Evolutionary conservation across 805 yeast genomes (phyloP).

Genomic region (Komagataella phaffii): DNA sequence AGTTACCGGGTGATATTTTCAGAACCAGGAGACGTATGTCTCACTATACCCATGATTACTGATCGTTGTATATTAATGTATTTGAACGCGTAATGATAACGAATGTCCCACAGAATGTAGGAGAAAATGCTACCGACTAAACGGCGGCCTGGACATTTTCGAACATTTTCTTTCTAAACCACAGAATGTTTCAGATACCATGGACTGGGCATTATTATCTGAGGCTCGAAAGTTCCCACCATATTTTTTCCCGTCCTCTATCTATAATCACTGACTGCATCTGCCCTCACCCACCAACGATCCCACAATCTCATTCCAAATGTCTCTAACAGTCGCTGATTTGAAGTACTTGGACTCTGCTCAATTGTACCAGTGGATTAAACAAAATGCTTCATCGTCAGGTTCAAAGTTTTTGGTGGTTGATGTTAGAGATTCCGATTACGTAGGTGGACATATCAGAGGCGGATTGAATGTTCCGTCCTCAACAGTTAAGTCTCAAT

Average conservation of each 20-base stretch:
- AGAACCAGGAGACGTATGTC: neutral
- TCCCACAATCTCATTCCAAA: neutral
- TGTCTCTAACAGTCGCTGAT: constrained; percentile 20
- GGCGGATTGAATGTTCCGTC: constrained; percentile 47
- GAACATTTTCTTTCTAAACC: neutral
- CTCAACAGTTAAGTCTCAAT: constrained; percentile 22
- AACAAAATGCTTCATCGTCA: constrained; percentile 20
- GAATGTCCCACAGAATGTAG: neutral
- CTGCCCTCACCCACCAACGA: neutral
- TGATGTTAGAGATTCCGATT: constrained; percentile 81
- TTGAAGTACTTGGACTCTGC: constrained; percentile 32
- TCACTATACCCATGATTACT: neutral
- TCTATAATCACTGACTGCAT: neutral
- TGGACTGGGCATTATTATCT: neutral
- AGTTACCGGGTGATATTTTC: neutral
- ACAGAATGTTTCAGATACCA: neutral
- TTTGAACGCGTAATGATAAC: neutral
- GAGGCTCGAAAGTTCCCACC: neutral
- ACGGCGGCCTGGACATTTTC: neutral
- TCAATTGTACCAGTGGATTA: constrained; percentile 32
- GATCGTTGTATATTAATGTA: neutral
- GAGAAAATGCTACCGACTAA: no score
- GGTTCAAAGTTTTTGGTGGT: constrained; percentile 38
- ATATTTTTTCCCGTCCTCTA: neutral
- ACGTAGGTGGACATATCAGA: constrained; percentile 60